Percentiles rank a stretch among this genome's conserved stretches.
These are phyloP conservation scores for Chytriomyces sp. DNA, from an alignment of 192 early-diverging fungal species.

Conservation along the genomic window DNA sequence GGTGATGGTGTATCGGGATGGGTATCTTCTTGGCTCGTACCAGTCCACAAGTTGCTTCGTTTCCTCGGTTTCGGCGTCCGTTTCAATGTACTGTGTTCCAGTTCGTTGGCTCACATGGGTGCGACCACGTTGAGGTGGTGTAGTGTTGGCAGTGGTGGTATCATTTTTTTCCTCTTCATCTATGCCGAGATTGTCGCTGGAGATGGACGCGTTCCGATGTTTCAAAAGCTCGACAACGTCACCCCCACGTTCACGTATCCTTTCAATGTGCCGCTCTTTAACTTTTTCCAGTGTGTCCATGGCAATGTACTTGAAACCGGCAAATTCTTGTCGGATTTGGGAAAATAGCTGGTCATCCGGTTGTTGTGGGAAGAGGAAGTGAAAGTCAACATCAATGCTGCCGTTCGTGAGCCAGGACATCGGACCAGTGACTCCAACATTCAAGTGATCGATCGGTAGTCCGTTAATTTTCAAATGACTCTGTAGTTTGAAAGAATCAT, in stretches of 20 bases:
- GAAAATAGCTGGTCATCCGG: conserved; percentile 49
- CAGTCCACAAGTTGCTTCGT: neutral
- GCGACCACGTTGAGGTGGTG: neutral
- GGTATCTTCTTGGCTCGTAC: conserved; percentile 24
- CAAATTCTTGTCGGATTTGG: conserved; percentile 51
- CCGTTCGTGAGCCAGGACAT: conserved; percentile 94
- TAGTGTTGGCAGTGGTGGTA: neutral
- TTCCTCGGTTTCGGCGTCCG: conserved; percentile 15
- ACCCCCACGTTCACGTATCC: neutral
- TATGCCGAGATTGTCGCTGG: conserved; percentile 17
- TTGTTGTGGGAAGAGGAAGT: conserved; percentile 57
- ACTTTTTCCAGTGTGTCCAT: conserved; percentile 51
- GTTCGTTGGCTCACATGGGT: neutral
- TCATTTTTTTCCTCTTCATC: conserved; percentile 3
- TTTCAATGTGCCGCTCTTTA: conserved; percentile 40
- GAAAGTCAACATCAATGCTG: conserved; percentile 77
- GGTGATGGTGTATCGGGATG: conserved; percentile 13
- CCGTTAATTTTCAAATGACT: conserved; percentile 85
- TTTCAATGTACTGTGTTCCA: conserved; percentile 25
- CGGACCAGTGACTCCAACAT: conserved; percentile 82
- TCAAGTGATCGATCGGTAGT: conserved; percentile 89
- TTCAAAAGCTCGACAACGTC: neutral
- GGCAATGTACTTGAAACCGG: conserved; percentile 46
- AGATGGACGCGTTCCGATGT: conserved; percentile 11
- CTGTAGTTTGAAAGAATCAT: conserved; percentile 29